Conservation (phyloP, 805 yeast species). For the Martiniozyma abietophila region DNA sequence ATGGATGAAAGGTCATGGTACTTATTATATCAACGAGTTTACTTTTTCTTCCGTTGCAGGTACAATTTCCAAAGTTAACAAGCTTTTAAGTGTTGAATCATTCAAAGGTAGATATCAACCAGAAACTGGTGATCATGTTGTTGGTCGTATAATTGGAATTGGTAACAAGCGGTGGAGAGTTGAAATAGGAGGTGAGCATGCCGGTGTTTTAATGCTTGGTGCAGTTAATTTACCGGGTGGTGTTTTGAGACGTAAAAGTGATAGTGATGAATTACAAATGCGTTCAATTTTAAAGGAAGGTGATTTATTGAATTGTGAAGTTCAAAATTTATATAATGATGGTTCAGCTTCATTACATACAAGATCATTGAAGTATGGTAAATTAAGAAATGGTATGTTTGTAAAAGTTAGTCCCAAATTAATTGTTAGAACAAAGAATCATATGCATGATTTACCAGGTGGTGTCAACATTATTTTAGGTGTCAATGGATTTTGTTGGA, state of each 20-base stretch:
- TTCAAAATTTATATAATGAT: conserved; percentile 78
- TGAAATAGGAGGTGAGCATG: conserved; percentile 90
- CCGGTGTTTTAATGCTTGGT: conserved; percentile 87
- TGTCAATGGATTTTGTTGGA: conserved; percentile 92
- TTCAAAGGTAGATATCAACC: conserved; percentile 83
- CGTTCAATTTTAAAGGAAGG: conserved; percentile 90
- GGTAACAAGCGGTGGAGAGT: conserved; percentile 95
- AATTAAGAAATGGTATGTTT: conserved; percentile 83
- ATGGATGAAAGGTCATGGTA: conserved; percentile 99
- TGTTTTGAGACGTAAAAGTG: conserved; percentile 84
- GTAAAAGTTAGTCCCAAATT: conserved; percentile 74
- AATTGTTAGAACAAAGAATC: conserved; percentile 78
- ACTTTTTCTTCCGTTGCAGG: conserved; percentile 94
- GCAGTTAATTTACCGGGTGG: conserved; percentile 98
- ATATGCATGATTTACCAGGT: conserved; percentile 87
- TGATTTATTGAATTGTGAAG: conserved; percentile 91
- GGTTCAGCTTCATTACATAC: conserved; percentile 94
- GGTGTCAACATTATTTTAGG: conserved; percentile 85
- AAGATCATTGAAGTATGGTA: conserved; percentile 91
- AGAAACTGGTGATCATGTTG: conserved; percentile 92
- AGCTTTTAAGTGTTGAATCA: conserved; percentile 77
- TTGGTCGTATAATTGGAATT: conserved; percentile 91
- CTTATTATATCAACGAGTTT: conserved; percentile 64
- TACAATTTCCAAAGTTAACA: conserved; percentile 73
- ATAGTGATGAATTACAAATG: conserved; percentile 95